Evolutionary conservation across 176 grass and related monocot genomes (phyloP).

Genomic region (Phoenix dactylifera): DNA sequence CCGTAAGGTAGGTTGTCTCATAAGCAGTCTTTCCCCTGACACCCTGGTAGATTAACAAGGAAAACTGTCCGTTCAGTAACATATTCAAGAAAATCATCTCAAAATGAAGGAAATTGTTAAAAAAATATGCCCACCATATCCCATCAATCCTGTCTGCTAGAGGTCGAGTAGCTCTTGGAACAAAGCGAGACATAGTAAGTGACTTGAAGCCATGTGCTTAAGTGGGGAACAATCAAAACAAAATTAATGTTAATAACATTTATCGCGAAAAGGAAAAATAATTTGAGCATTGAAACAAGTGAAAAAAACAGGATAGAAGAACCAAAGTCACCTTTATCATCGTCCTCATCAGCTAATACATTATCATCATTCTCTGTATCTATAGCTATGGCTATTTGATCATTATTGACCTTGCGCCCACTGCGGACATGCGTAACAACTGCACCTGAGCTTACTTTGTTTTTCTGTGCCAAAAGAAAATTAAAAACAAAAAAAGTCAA

Average conservation of each 20-base stretch:
- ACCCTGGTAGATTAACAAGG: constrained; percentile 54
- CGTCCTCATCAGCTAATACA: constrained; percentile 74
- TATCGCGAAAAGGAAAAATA: constrained; percentile 15
- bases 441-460: constrained; percentile 44
- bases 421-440: constrained; percentile 60
- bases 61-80: background rate
- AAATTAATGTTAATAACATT: too few relatives aligned
- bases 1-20: constrained; percentile 84
- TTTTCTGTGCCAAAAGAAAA: constrained; percentile 44
- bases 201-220: constrained; percentile 97
- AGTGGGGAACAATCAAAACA: background rate
- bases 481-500: background rate
- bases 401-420: constrained; percentile 61
- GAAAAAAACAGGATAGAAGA: constrained; percentile 3
- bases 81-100: background rate
- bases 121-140: constrained; percentile 46
- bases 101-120: background rate
- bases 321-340: constrained; percentile 73
- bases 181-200: constrained; percentile 69
- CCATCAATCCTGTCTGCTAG: constrained; percentile 85
- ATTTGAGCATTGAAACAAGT: constrained; percentile 10
- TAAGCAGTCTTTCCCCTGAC: constrained; percentile 87
- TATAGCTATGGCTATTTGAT: constrained; percentile 87
- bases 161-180: constrained; percentile 88
- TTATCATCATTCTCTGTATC: constrained; percentile 40